Conservation (phyloP, 495 filamentous ascomycete genomes). For the Penicillium arizonense region DNA sequence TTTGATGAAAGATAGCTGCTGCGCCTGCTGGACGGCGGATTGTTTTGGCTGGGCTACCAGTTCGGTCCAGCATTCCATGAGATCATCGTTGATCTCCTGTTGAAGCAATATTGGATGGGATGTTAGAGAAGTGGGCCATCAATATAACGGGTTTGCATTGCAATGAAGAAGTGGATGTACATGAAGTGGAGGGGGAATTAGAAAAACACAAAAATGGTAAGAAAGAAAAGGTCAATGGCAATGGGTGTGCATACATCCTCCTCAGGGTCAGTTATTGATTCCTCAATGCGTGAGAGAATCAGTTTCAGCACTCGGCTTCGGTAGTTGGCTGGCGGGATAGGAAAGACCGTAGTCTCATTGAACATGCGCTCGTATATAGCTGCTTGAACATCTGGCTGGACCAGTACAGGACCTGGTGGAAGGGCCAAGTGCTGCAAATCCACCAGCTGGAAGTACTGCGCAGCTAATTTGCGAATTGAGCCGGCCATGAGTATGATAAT, state of each 20-base stretch:
- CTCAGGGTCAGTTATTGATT: conserved; percentile 69
- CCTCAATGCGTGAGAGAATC: conserved; percentile 63
- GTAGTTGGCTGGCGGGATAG: conserved; percentile 64
- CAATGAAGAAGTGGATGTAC: background rate
- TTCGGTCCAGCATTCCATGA: conserved; percentile 59
- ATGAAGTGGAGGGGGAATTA: conserved; percentile 1
- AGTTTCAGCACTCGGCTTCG: conserved; percentile 69
- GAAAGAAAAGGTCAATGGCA: conserved; percentile 3
- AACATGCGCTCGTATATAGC: conserved; percentile 65
- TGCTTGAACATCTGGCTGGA: conserved; percentile 54
- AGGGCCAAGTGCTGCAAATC: conserved; percentile 55
- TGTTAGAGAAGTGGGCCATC: background rate
- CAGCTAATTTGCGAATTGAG: conserved; percentile 26
- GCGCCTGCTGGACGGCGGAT: conserved; percentile 59
- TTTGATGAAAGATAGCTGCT: conserved; percentile 72
- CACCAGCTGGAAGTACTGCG: conserved; percentile 68
- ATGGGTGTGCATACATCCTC: conserved; percentile 66
- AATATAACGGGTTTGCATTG: background rate
- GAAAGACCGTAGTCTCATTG: conserved; percentile 46
- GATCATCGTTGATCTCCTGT: conserved; percentile 74
- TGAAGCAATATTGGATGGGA: conserved; percentile 4
- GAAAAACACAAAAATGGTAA: background rate
- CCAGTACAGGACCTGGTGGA: conserved; percentile 52
- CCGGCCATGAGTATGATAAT: conserved; percentile 12
- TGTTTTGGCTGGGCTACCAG: conserved; percentile 60